These are phyloP conservation scores for Plantago major DNA, from an alignment of 257 asterid genomes.

Conservation along the genomic window DNA sequence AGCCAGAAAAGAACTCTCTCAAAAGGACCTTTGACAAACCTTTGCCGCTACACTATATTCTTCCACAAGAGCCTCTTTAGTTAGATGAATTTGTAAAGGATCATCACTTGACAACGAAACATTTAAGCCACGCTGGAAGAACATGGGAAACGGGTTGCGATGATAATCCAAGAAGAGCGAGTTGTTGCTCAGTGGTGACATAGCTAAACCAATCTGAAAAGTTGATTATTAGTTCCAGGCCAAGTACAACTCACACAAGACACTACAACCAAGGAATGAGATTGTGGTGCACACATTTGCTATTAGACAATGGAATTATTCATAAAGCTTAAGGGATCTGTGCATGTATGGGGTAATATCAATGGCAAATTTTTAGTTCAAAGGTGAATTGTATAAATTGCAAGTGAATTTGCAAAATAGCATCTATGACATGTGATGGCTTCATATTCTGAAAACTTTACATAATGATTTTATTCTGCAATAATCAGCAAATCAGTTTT, in stretches of 20 bases:
- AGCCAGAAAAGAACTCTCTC: constrained; percentile 6
- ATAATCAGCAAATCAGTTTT: neutral
- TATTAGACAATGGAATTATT: neutral
- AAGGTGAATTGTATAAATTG: neutral
- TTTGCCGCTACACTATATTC: constrained; percentile 97
- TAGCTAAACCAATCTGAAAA: constrained; percentile 83
- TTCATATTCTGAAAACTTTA: neutral
- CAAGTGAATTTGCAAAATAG: neutral
- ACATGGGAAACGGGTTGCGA: constrained; percentile 85
- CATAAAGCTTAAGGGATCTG: neutral
- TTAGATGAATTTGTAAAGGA: constrained; percentile 90
- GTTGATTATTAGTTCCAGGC: constrained; percentile 16
- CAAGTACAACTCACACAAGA: constrained; percentile 10
- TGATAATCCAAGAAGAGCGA: constrained; percentile 89
- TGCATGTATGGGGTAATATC: neutral
- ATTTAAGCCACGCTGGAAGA: constrained; percentile 89
- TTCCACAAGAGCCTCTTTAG: constrained; percentile 94
- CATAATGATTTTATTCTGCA: neutral
- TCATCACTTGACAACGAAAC: constrained; percentile 86
- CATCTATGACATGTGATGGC: constrained; percentile 7
- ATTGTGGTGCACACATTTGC: constrained; percentile 2
- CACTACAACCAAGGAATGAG: neutral
- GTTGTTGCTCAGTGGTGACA: constrained; percentile 97
- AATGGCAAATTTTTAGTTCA: neutral
- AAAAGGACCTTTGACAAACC: constrained; percentile 32